Evolutionary conservation across 139 green algal species (phyloP).

Genomic region (Penium margaritaceum): DNA sequence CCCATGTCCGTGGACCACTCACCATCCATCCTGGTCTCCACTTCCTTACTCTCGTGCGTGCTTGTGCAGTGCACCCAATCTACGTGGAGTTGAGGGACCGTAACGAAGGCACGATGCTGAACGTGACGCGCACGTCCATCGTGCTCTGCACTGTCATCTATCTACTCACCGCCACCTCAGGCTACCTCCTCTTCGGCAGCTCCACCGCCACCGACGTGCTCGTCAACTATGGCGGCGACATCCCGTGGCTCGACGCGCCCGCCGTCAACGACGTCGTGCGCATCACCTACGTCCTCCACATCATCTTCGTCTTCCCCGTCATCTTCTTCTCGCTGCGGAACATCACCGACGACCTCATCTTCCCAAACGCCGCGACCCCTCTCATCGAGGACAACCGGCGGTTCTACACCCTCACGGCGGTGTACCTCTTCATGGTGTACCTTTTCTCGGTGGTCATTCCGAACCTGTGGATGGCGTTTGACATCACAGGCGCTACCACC

Average conservation of each 20-base stretch:
- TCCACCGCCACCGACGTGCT: slow-evolving; percentile 3
- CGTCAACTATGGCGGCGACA: slow-evolving; percentile 7
- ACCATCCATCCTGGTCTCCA: no score
- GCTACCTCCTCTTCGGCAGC: slow-evolving; percentile 15
- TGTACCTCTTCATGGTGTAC: background rate
- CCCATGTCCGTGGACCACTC: no score
- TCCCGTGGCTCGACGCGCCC: background rate
- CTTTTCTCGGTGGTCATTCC: slow-evolving; percentile 16
- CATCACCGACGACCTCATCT: slow-evolving; percentile 6
- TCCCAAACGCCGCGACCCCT: background rate
- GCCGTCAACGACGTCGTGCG: slow-evolving; percentile 11
- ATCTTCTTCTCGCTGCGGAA: slow-evolving; percentile 35
- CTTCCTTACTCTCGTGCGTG: no score
- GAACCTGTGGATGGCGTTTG: slow-evolving; percentile 17
- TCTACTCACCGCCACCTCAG: slow-evolving; percentile 2
- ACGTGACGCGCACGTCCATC: background rate
- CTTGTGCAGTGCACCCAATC: slow-evolving; percentile 4
- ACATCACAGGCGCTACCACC: slow-evolving; percentile 11
- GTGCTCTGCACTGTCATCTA: slow-evolving; percentile 1
- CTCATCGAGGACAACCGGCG: background rate
- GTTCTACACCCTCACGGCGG: background rate
- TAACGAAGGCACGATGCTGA: slow-evolving; percentile 3
- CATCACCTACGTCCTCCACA: slow-evolving; percentile 7
- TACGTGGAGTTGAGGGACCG: slow-evolving; percentile 14
- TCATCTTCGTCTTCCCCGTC: slow-evolving; percentile 30